Evolutionary conservation across 176 grass and related monocot genomes (phyloP).

Genomic region (Rhipidocladum racemiflorum): DNA sequence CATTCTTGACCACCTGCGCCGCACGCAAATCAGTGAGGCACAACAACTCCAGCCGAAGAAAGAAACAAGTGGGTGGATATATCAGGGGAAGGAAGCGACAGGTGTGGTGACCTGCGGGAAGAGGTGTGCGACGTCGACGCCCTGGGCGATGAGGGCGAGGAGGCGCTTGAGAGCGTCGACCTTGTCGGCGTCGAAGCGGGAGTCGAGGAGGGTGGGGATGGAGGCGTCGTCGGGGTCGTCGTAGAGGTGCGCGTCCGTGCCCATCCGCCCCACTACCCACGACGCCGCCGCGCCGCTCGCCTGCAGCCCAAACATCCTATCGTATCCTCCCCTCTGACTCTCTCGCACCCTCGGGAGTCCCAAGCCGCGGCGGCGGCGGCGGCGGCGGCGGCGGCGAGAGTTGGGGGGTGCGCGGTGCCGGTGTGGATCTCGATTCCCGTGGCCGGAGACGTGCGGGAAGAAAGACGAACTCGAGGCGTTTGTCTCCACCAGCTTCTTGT

Average conservation of each 20-base stretch:
- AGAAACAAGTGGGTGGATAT: background rate
- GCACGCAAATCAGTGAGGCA: background rate
- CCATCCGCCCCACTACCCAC: conserved; percentile 77
- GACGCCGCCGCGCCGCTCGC: conserved; percentile 66
- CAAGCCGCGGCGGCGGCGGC: background rate
- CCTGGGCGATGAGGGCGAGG: conserved; percentile 82
- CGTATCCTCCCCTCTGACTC: too few relatives aligned
- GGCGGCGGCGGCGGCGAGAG: background rate
- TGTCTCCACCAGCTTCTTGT: too few relatives aligned
- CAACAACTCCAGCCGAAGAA: background rate
- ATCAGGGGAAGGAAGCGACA: background rate
- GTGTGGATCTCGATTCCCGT: conserved; percentile 1
- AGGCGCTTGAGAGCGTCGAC: conserved; percentile 87
- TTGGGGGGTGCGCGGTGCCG: background rate
- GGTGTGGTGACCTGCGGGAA: conserved; percentile 59
- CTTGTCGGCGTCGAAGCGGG: conserved; percentile 87
- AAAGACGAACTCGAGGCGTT: background rate
- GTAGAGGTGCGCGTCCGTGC: conserved; percentile 94
- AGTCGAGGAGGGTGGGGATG: conserved; percentile 77
- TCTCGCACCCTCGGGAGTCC: too few relatives aligned
- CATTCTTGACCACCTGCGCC: conserved; percentile 83
- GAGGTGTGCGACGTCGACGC: conserved; percentile 72
- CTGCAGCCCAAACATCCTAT: conserved; percentile 68
- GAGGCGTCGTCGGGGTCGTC: conserved; percentile 89
- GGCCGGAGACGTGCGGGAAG: background rate